Percentiles rank a stretch among this genome's conserved stretches.
These are phyloP conservation scores for Mangifera indica DNA, from an alignment of 345 rosid genomes.

Conservation along the genomic window DNA sequence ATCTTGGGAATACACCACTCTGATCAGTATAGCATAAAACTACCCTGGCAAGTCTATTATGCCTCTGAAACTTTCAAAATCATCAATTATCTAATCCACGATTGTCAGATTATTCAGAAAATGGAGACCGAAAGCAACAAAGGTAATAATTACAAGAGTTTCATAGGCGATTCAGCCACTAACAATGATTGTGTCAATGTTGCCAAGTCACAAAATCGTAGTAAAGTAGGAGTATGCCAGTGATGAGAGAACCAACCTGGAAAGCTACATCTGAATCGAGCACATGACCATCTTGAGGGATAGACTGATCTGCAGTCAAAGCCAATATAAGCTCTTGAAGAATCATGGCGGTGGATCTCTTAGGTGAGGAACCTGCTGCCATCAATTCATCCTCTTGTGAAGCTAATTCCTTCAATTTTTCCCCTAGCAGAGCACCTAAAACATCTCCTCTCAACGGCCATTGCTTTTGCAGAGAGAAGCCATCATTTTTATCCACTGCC, in stretches of 20 bases:
- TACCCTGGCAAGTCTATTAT: not conserved
- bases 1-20: not conserved
- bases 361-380: constrained; percentile 34
- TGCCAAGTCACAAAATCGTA: not conserved
- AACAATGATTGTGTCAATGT: not conserved
- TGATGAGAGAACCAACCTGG: constrained; percentile 42
- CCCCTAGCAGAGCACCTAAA: constrained; percentile 62
- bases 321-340: constrained; percentile 80
- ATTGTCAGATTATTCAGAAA: not conserved
- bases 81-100: not conserved
- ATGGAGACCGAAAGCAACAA: not conserved
- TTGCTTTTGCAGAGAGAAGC: constrained; percentile 30
- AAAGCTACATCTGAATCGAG: constrained; percentile 29
- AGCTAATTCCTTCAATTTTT: constrained; percentile 65
- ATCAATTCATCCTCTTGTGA: constrained; percentile 55
- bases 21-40: not conserved
- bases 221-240: not conserved
- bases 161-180: not conserved
- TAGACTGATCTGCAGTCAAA: constrained; percentile 51
- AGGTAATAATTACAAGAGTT: not conserved
- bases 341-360: constrained; percentile 65
- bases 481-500: constrained; percentile 28
- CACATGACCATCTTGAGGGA: constrained; percentile 25
- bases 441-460: constrained; percentile 46
- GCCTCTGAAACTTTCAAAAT: not conserved